Evolutionary conservation across 2,329 filamentous ascomycete genomes (phyloP).

Genomic region (Fusarium sp.): DNA sequence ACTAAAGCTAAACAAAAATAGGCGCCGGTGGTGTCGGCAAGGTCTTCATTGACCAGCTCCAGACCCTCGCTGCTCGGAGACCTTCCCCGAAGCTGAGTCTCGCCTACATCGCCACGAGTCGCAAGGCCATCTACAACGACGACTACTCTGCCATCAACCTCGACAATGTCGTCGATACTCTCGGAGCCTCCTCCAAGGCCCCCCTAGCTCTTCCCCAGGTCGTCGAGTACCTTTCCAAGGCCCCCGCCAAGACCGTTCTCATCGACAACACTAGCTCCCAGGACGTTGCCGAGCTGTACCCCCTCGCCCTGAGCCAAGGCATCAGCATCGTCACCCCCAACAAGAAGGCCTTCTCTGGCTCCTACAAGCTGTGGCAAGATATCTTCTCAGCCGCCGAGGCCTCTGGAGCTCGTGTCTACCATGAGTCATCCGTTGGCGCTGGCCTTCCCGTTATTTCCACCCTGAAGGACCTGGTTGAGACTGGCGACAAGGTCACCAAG

Average conservation of each 20-base stretch:
- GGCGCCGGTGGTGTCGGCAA: slow-evolving; percentile 94
- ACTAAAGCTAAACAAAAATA: slow-evolving; percentile 52
- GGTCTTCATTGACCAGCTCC: slow-evolving; percentile 87
- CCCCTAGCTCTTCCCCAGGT: slow-evolving; percentile 78
- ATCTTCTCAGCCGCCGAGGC: slow-evolving; percentile 82
- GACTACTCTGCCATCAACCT: slow-evolving; percentile 78
- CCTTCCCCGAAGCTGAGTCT: slow-evolving; percentile 79
- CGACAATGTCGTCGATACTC: slow-evolving; percentile 69
- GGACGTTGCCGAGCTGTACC: slow-evolving; percentile 85
- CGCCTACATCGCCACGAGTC: slow-evolving; percentile 87
- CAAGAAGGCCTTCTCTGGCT: slow-evolving; percentile 96
- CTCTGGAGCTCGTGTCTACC: slow-evolving; percentile 86
- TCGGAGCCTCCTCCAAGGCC: slow-evolving; percentile 72
- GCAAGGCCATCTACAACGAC: slow-evolving; percentile 80
- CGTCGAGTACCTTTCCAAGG: slow-evolving; percentile 80
- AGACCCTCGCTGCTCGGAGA: slow-evolving; percentile 73
- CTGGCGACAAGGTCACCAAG: slow-evolving; percentile 89
- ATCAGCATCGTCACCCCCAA: slow-evolving; percentile 96
- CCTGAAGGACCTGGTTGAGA: slow-evolving; percentile 92
- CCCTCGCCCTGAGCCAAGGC: slow-evolving; percentile 81
- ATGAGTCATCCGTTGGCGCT: slow-evolving; percentile 94
- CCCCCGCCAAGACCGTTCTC: slow-evolving; percentile 83
- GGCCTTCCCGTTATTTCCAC: slow-evolving; percentile 95
- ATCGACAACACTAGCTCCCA: slow-evolving; percentile 97
- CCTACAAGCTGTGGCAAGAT: slow-evolving; percentile 83